These are phyloP conservation scores for Brassica balearica DNA, from an alignment of 441 rosid species.

Conservation along the genomic window DNA sequence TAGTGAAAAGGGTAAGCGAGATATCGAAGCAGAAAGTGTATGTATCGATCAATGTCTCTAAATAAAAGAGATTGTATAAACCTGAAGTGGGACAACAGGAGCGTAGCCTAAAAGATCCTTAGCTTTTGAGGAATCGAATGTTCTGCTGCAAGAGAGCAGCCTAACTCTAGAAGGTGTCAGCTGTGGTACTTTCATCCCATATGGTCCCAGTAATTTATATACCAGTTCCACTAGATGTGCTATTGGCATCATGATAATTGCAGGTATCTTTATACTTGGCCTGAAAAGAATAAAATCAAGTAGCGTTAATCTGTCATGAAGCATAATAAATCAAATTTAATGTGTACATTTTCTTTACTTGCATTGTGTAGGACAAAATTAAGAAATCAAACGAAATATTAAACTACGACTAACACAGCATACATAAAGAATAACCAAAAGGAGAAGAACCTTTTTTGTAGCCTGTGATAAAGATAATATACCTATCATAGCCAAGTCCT, in stretches of 20 bases:
- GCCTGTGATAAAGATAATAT: constrained; percentile 13
- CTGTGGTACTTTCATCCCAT: constrained; percentile 94
- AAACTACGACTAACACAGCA: constrained; percentile 10
- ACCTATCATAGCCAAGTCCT: constrained; percentile 97
- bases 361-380: not conserved
- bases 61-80: constrained; percentile 39
- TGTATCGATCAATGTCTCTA: constrained; percentile 14
- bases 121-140: constrained; percentile 82
- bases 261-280: constrained; percentile 90
- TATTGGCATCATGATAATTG: constrained; percentile 79
- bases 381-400: not conserved
- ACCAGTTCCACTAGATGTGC: constrained; percentile 75
- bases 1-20: constrained; percentile 11
- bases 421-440: not conserved
- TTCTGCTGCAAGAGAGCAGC: constrained; percentile 81
- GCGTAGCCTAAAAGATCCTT: constrained; percentile 78
- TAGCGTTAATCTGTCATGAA: not conserved
- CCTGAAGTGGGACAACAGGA: constrained; percentile 86
- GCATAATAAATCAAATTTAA: not conserved
- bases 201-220: constrained; percentile 74
- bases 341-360: not conserved
- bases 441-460: constrained; percentile 11
- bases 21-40: constrained; percentile 20
- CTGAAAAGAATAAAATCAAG: constrained; percentile 49
- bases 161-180: constrained; percentile 93